Base-by-base conservation (phyloP, 2,329 filamentous ascomycete genomes). In the Phaeosphaeriaceae sp. region DNA sequence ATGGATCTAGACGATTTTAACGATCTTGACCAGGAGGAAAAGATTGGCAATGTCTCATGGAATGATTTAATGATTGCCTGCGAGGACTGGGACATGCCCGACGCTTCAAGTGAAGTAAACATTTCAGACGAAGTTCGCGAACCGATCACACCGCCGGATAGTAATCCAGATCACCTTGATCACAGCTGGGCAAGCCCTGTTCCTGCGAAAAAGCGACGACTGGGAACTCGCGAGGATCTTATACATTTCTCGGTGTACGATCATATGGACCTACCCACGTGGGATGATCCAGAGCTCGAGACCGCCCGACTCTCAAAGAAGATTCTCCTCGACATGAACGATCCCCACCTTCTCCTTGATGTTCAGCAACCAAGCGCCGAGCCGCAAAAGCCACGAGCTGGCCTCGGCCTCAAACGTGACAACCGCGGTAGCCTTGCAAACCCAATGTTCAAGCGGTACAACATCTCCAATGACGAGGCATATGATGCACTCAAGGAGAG, bases 401-500 rank as follows among this genome's bases (percentile, higher is more conserved):
- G 74, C 41, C 76, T 79, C 42, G 86, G 85, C 54, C 81, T 83
- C 56, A 87, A 83, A 73, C 86, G 83, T 54, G 86, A 86, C 78
- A 85, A 83, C 6, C 87, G 84, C 48, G 85, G 86, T 13, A 87
- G 86, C 42, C 76, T 91, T 34, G 85, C 87, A 3, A 88, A 87
- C 46, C 86, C 90, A 47, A 82, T 96, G 29, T 84, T 84, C 30
- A 84, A 88, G 60, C 87, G 93, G 34, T 99, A 96, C 80, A 97
- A 97, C 69, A 89, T 95, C 50, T 96, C 92, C 23, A 97, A 97
- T 56, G 94, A 99, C 66, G 89, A 94, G 50, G 92, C 92, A 1
- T 99, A 99, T 71, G 92, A 97, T 67, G 85, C 92, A 52, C 83
- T 99, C 36, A 97, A 97, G 74, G 92, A 96, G 73, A 97, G 97